A percentile compares a stretch with the other conserved stretches of the same genome.
These are phyloP conservation scores for Parachlorella kessleri DNA, from an alignment of 139 green algal genomes.

Conservation along the genomic window DNA sequence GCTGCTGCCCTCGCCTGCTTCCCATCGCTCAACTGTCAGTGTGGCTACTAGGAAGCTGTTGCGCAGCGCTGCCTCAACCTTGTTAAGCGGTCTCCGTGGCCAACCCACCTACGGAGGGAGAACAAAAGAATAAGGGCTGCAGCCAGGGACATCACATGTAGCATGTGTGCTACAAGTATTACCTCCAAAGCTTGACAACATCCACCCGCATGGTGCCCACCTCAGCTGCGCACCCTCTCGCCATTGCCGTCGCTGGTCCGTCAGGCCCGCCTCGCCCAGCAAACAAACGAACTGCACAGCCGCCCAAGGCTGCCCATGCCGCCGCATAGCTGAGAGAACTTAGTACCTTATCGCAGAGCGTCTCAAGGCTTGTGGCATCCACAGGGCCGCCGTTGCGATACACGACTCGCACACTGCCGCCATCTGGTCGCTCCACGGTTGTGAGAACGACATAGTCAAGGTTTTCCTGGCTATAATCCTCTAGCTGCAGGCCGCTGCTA, in stretches of 20 bases:
- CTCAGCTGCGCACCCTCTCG: too few species aligned
- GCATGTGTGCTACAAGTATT: too few species aligned
- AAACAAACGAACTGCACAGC: too few species aligned
- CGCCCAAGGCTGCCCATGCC: too few species aligned
- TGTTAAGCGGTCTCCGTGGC: slow-evolving; percentile 76
- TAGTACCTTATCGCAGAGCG: slow-evolving; percentile 83
- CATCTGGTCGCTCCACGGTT: slow-evolving; percentile 43
- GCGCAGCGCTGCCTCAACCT: slow-evolving; percentile 84
- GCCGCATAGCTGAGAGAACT: too few species aligned
- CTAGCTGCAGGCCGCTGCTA: too few species aligned
- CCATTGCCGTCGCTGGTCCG: too few species aligned
- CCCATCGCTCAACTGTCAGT: slow-evolving; percentile 59
- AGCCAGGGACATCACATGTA: too few species aligned
- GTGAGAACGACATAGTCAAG: slow-evolving; percentile 50
- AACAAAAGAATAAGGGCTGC: background rate
- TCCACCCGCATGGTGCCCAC: too few species aligned
- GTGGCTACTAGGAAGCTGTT: slow-evolving; percentile 92
- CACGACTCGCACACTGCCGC: slow-evolving; percentile 70
- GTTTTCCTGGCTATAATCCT: slow-evolving; percentile 32
- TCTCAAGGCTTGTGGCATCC: slow-evolving; percentile 77
- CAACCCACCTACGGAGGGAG: slow-evolving; percentile 81
- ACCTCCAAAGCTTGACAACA: too few species aligned
- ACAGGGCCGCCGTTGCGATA: slow-evolving; percentile 78
- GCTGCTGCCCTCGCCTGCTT: background rate
- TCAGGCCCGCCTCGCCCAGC: too few species aligned